A percentile compares a stretch with the other conserved stretches of the same genome.
phyloP scores from a whole-genome alignment of 2,329 filamentous ascomycete species.

The Cladosporium sp. region DNA sequence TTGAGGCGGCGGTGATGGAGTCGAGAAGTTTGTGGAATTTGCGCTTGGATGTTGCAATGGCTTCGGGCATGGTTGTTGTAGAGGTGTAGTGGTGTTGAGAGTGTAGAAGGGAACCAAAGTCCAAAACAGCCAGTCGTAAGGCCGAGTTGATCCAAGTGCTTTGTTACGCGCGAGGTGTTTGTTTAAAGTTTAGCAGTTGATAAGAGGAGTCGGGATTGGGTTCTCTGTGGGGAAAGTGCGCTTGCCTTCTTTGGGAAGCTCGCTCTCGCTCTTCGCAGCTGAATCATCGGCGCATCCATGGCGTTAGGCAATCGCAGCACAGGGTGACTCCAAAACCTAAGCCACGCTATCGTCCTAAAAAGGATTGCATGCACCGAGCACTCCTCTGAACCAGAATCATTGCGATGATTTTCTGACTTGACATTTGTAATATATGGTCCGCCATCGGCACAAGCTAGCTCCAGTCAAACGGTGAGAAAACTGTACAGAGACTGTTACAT shows the following conservation, averaged over 20 bases:
- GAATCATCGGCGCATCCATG: slow-evolving; percentile 1
- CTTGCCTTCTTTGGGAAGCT: too few relatives aligned
- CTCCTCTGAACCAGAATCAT: not conserved
- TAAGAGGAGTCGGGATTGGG: too few relatives aligned
- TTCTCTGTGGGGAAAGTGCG: too few relatives aligned
- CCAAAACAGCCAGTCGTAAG: too few relatives aligned
- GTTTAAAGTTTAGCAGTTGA: too few relatives aligned
- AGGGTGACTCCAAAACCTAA: not conserved
- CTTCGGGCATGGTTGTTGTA: slow-evolving; percentile 32
- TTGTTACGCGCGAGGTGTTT: too few relatives aligned
- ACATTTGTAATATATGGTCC: not conserved
- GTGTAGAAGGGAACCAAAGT: too few relatives aligned
- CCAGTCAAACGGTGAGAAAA: not conserved
- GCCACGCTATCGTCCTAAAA: not conserved
- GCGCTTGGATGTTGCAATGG: slow-evolving; percentile 73
- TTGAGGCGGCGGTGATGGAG: slow-evolving; percentile 44
- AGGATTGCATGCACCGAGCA: too few relatives aligned
- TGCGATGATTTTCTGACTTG: not conserved
- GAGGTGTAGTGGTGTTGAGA: too few relatives aligned
- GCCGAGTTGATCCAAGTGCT: too few relatives aligned
- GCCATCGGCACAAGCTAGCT: too few relatives aligned
- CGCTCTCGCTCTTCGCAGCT: not conserved
- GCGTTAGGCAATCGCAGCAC: too few relatives aligned
- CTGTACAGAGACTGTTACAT: not conserved
- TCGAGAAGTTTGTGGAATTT: slow-evolving; percentile 76